Evolutionary conservation across 2,329 filamentous ascomycete species (phyloP).

Genomic region (Saccharata proteae): DNA sequence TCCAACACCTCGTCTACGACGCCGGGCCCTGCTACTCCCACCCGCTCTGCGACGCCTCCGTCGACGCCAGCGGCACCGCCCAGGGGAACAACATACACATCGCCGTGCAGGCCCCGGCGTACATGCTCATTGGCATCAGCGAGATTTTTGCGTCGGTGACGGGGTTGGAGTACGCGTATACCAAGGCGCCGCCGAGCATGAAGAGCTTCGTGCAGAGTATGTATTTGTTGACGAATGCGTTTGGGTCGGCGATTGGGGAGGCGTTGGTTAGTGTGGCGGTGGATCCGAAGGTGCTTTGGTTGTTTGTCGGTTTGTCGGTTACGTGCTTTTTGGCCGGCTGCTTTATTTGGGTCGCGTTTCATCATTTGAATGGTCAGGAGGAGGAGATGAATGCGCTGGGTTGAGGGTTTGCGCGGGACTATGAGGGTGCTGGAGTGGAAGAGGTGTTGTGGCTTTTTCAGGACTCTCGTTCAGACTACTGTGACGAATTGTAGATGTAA

Average conservation of each 20-base stretch:
- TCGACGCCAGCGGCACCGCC: conserved; percentile 16
- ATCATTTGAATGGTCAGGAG: conserved; percentile 24
- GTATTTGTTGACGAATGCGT: conserved; percentile 48
- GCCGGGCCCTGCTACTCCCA: conserved; percentile 36
- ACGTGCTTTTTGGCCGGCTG: conserved; percentile 19
- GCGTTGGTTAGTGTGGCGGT: conserved; percentile 49
- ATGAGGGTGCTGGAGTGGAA: no score
- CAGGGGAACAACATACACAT: conserved; percentile 31
- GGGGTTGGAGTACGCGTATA: conserved; percentile 37
- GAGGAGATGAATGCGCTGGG: conserved; percentile 26
- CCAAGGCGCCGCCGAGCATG: conserved; percentile 35
- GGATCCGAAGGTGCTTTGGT: conserved; percentile 56
- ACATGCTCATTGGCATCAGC: conserved; percentile 35
- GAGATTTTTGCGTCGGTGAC: conserved; percentile 38
- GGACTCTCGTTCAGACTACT: no score
- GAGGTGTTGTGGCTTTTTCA: no score
- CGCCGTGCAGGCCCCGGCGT: conserved; percentile 33
- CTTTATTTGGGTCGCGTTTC: conserved; percentile 26
- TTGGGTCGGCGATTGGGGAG: conserved; percentile 50
- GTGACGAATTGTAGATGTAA: no score
- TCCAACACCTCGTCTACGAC: conserved; percentile 46
- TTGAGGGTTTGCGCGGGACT: no score
- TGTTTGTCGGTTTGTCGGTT: conserved; percentile 32
- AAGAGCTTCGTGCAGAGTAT: conserved; percentile 40
- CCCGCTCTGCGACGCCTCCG: conserved; percentile 23